These are phyloP conservation scores for Boletus smithii DNA, from an alignment of 1,284 basidiomycete species.

Conservation along the genomic window DNA sequence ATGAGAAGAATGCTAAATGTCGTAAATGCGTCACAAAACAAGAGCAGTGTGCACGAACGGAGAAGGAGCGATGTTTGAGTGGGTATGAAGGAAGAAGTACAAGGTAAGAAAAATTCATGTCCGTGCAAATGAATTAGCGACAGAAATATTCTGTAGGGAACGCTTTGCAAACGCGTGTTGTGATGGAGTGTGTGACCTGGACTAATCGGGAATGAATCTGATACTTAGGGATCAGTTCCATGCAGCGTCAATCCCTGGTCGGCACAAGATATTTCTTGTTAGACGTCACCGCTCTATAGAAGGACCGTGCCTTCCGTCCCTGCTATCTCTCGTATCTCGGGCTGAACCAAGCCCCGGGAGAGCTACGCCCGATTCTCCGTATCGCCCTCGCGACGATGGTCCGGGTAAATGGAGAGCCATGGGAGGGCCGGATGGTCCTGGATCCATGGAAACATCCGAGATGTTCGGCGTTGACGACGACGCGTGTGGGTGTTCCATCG, in stretches of 20 bases:
- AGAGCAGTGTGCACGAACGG: conserved; percentile 7
- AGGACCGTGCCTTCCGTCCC: conserved; percentile 31
- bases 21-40: conserved; percentile 18
- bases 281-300: conserved; percentile 26
- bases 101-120: conserved; percentile 21
- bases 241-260: conserved; percentile 4
- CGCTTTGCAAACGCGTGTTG: conserved; percentile 9
- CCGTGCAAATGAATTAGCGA: conserved; percentile 17
- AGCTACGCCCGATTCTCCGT: conserved; percentile 24
- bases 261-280: conserved; percentile 4
- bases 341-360: conserved; percentile 15
- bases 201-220: conserved; percentile 10
- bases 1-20: conserved; percentile 20
- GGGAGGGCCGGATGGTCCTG: conserved; percentile 23
- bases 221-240: conserved; percentile 6
- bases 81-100: conserved; percentile 9
- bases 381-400: conserved; percentile 28
- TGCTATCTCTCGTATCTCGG: conserved; percentile 29
- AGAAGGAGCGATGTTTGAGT: conserved; percentile 8
- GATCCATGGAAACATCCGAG: conserved; percentile 32
- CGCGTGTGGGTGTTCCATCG: conserved; percentile 26
- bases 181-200: conserved; percentile 14
- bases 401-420: conserved; percentile 30
- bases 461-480: conserved; percentile 18
- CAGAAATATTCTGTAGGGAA: conserved; percentile 5